These are phyloP conservation scores for Phytopythium delawarense DNA, from an alignment of 352 stramenopile species.

Conservation along the genomic window DNA sequence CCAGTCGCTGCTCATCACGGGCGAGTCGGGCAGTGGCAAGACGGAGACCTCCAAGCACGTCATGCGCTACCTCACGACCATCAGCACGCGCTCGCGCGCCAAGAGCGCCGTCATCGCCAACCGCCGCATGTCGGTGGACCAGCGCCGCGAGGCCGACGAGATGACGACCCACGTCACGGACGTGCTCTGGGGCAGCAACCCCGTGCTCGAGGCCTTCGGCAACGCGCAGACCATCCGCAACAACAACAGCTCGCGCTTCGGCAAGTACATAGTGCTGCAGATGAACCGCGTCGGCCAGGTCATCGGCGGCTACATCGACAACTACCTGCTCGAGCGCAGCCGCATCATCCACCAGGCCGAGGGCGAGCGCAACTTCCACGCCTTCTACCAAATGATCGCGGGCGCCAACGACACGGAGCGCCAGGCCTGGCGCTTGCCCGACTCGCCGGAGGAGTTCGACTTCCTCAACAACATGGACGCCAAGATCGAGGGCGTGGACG, in stretches of 20 bases:
- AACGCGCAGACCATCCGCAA: slow-evolving; percentile 87
- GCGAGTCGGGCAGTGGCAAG: slow-evolving; percentile 89
- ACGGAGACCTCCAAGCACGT: slow-evolving; percentile 96
- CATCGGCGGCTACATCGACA: slow-evolving; percentile 81
- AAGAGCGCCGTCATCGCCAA: slow-evolving; percentile 72
- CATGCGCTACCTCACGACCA: slow-evolving; percentile 92
- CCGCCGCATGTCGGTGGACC: slow-evolving; percentile 70
- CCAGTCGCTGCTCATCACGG: slow-evolving; percentile 85
- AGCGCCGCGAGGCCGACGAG: slow-evolving; percentile 69
- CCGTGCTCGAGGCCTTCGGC: slow-evolving; percentile 80
- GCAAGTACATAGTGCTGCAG: slow-evolving; percentile 87
- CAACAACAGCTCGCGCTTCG: slow-evolving; percentile 85
- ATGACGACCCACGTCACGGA: slow-evolving; percentile 70
- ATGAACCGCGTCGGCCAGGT: slow-evolving; percentile 79
- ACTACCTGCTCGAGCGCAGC: slow-evolving; percentile 92
- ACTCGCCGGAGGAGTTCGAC: slow-evolving; percentile 49
- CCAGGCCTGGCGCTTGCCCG: slow-evolving; percentile 48
- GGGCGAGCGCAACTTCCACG: slow-evolving; percentile 92
- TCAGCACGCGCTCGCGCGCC: slow-evolving; percentile 63
- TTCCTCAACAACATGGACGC: slow-evolving; percentile 63
- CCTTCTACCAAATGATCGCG: slow-evolving; percentile 91
- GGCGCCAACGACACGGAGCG: slow-evolving; percentile 51
- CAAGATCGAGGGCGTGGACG: slow-evolving; percentile 76
- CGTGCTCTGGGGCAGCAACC: slow-evolving; percentile 77
- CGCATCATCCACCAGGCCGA: slow-evolving; percentile 84